Evolutionary conservation across 345 rosid species (phyloP).

Genomic region (Aquilaria sinensis): DNA sequence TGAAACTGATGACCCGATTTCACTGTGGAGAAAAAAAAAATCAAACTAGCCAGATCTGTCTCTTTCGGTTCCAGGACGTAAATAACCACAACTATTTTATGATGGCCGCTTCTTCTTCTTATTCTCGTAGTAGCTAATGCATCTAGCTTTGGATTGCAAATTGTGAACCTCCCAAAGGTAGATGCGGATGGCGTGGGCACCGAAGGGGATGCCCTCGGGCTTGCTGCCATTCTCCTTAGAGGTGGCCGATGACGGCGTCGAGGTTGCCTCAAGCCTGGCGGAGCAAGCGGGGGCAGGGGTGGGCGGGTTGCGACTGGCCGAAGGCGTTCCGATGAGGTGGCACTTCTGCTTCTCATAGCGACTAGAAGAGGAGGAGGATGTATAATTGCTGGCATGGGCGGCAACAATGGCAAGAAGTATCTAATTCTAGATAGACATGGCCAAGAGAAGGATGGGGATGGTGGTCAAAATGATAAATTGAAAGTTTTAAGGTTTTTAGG

Average conservation of each 20-base stretch:
- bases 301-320: constrained; percentile 65
- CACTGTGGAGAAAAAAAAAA: constrained; percentile 18
- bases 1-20: constrained; percentile 36
- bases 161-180: constrained; percentile 63
- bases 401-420: no score
- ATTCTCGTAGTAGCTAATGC: constrained; percentile 67
- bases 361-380: constrained; percentile 31
- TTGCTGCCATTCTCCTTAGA: constrained; percentile 63
- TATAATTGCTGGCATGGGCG: no score
- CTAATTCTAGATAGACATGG: no score
- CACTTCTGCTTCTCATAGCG: constrained; percentile 73
- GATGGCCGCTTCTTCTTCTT: constrained; percentile 59
- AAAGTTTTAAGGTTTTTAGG: no score
- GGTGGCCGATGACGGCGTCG: constrained; percentile 61
- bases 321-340: constrained; percentile 66
- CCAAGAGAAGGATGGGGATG: no score
- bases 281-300: constrained; percentile 70
- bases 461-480: no score
- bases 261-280: constrained; percentile 80
- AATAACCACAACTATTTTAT: constrained; percentile 1
- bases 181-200: constrained; percentile 59
- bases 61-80: no score
- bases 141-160: constrained; percentile 62
- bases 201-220: constrained; percentile 61
- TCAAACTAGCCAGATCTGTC: neutral